phyloP scores from a whole-genome alignment of 2,329 filamentous ascomycete genomes.

The Cladosporium austrohemisphaericum region DNA sequence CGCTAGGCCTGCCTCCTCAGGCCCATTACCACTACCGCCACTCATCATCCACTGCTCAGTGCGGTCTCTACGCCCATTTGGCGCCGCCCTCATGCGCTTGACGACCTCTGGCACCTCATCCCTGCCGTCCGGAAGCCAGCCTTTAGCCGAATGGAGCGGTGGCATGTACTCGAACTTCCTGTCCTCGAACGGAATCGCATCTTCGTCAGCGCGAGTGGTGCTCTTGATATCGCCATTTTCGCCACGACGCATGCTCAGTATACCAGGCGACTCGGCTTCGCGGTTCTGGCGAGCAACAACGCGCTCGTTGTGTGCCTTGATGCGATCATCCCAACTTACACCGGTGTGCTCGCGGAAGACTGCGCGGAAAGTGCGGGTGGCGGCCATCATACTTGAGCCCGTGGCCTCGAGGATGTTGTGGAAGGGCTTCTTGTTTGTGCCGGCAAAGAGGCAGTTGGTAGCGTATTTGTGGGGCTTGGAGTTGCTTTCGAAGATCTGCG shows the following conservation, averaged over 20 bases:
- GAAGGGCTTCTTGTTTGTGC: conserved; percentile 17
- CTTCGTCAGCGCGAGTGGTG: conserved; percentile 21
- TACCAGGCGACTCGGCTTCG: background rate
- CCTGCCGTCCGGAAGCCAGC: conserved; percentile 17
- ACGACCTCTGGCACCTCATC: background rate
- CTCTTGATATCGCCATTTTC: conserved; percentile 7
- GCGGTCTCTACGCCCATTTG: background rate
- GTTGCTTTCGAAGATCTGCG: conserved; percentile 66
- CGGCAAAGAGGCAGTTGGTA: conserved; percentile 43
- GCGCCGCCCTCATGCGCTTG: background rate
- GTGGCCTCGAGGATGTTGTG: conserved; percentile 32
- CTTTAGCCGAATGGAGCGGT: conserved; percentile 20
- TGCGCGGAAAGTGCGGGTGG: conserved; percentile 37
- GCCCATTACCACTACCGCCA: background rate
- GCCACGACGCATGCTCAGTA: background rate
- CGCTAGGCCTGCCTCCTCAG: background rate
- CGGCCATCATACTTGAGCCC: conserved; percentile 31
- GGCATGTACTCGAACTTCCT: conserved; percentile 18
- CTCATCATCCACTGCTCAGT: conserved; percentile 4
- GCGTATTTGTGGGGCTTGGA: conserved; percentile 58
- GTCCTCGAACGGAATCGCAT: conserved; percentile 13
- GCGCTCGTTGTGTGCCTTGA: conserved; percentile 23
- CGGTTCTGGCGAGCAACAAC: background rate
- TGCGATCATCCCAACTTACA: conserved; percentile 41
- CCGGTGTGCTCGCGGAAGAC: conserved; percentile 40